A percentile compares a stretch with the other conserved stretches of the same genome.
These are phyloP conservation scores for Aegilops tauschii DNA, from an alignment of 176 grass and related monocot genomes.

Conservation along the genomic window DNA sequence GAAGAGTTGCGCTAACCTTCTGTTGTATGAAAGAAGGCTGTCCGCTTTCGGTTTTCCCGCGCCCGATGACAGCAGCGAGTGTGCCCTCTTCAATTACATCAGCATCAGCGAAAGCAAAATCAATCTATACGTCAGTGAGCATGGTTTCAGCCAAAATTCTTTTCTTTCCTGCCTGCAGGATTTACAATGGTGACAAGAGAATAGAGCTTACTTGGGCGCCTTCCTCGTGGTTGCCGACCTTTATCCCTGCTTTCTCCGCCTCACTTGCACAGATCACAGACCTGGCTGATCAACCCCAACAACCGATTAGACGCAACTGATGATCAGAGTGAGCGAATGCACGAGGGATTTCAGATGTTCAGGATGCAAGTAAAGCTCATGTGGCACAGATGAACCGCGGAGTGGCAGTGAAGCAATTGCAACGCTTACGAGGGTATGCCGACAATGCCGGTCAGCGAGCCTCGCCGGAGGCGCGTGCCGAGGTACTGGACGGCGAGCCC, in stretches of 20 bases:
- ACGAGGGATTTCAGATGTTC: background rate
- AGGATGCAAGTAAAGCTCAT: background rate
- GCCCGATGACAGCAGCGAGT: slow-evolving; percentile 64
- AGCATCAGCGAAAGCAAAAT: slow-evolving; percentile 93
- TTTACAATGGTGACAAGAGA: background rate
- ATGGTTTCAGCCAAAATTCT: slow-evolving; percentile 24
- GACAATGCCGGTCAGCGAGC: slow-evolving; percentile 46
- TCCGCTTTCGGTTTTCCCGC: slow-evolving; percentile 52
- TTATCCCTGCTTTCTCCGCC: slow-evolving; percentile 71
- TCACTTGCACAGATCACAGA: slow-evolving; percentile 71
- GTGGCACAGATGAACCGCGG: background rate
- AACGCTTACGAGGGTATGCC: slow-evolving; percentile 77
- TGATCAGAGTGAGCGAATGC: background rate
- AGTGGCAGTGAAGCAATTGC: background rate
- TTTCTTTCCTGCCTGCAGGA: background rate
- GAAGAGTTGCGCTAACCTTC: slow-evolving; percentile 47
- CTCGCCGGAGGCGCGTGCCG: slow-evolving; percentile 56
- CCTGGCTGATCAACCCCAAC: slow-evolving; percentile 55
- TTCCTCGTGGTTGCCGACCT: slow-evolving; percentile 45
- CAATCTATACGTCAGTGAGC: slow-evolving; percentile 56
- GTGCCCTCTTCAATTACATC: slow-evolving; percentile 77
- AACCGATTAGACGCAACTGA: slow-evolving; percentile 15
- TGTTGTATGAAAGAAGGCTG: slow-evolving; percentile 70
- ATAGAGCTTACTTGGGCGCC: slow-evolving; percentile 41
- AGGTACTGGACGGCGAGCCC: slow-evolving; percentile 72